Base-by-base conservation (phyloP, 441 rosid species). In the Flueggea neowawraea region DNA sequence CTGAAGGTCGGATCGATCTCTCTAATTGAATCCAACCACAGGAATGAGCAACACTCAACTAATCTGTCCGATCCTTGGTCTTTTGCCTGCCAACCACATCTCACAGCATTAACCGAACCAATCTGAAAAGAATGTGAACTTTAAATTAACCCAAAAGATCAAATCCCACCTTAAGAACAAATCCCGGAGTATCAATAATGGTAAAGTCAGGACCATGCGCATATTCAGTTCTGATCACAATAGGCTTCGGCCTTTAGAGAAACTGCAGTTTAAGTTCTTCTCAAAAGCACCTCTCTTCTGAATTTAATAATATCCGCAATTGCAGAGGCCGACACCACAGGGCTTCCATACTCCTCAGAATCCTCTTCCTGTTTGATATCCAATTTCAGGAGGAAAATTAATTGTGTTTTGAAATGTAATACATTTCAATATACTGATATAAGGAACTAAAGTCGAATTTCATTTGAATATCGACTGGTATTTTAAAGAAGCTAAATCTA, bases 21-120 rank as follows among this genome's bases (percentile, higher is more conserved):
- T 39, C 90, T 90, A 69, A 94, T 73, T 14, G 86, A 74, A 76
- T 94, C 99, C 67, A 94, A 72, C 99, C 99, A 94, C 75, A 94
- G 68, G 0, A 97, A 94, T n/a, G 96, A 94, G 60, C 99, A 94
- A 96, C 99, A 91, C 28, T 89, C 99, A 43, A 94, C 97, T 89
- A 60, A 96, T 90, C 75, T 94, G 97, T 76, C 98, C 14, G 98
- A 96, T 76, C 90, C 97, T 73, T 97, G 97, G 72, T 87, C 89
- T 80, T 87, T 90, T 6, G 97, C 96, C 98, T 93, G 73, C 65
- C 41, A 70, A 57, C 0, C n/a, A 28, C n/a, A 48, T 6, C 2
- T 11, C 13, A 32, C 6, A 60, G 16, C 8, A 43, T 43, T 43
- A 43, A 43, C 45, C 28, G 28, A 22, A 22, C 28, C 28, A 22